These are phyloP conservation scores for Neurospora sp. DNA, from an alignment of 495 filamentous ascomycete species.

Conservation along the genomic window DNA sequence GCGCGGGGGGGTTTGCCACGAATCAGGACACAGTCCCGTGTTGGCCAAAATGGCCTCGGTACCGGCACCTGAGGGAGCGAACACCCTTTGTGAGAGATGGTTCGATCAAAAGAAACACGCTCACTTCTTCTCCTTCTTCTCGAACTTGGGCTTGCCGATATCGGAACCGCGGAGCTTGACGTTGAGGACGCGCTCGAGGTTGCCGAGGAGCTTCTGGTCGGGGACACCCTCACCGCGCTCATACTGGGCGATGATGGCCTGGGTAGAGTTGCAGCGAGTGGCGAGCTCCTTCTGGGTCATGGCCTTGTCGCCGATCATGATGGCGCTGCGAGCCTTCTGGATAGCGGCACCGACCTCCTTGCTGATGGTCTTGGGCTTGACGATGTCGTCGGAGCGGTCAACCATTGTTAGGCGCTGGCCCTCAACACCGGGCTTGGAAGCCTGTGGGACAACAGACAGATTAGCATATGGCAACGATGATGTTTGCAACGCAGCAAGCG, in stretches of 20 bases:
- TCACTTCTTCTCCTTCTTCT: slow-evolving; percentile 51
- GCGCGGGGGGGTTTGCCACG: not conserved
- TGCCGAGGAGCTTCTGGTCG: slow-evolving; percentile 72
- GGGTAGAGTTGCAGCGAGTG: slow-evolving; percentile 84
- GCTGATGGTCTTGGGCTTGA: slow-evolving; percentile 89
- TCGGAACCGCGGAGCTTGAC: slow-evolving; percentile 72
- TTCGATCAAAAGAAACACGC: not conserved
- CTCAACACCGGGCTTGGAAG: slow-evolving; percentile 53
- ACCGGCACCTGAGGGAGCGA: not conserved
- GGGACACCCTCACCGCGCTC: slow-evolving; percentile 73
- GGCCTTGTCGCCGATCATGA: slow-evolving; percentile 52
- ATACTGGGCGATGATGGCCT: slow-evolving; percentile 68
- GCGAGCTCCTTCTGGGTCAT: slow-evolving; percentile 97
- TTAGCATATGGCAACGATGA: not conserved
- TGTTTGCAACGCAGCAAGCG: not conserved
- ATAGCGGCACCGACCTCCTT: slow-evolving; percentile 72
- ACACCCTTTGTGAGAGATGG: not conserved
- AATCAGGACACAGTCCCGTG: not conserved
- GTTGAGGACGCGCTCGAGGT: slow-evolving; percentile 78
- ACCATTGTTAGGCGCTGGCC: slow-evolving; percentile 97
- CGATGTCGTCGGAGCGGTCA: slow-evolving; percentile 93
- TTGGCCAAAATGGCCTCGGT: not conserved
- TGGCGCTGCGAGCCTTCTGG: slow-evolving; percentile 56
- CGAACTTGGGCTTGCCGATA: slow-evolving; percentile 68
- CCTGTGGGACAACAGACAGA: slow-evolving; percentile 26